These are phyloP conservation scores for Gilbertella persicaria DNA, from an alignment of 371 early-diverging fungal species.

Conservation along the genomic window DNA sequence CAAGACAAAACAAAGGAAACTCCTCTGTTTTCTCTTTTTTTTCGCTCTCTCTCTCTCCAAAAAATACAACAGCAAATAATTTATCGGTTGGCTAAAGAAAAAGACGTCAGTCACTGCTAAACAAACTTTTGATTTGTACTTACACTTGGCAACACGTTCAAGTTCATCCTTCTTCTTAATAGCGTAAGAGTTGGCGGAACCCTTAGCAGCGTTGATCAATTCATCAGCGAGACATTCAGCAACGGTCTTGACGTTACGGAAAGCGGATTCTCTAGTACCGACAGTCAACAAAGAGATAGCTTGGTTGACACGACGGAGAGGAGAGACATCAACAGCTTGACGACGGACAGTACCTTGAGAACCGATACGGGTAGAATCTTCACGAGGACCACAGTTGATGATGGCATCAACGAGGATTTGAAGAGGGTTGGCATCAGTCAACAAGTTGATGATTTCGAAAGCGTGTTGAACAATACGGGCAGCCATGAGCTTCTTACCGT, in stretches of 20 bases:
- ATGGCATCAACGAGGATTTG: conserved; percentile 99
- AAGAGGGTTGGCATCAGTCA: conserved; percentile 99
- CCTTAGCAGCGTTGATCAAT: conserved; percentile 97
- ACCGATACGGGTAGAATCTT: conserved; percentile 99
- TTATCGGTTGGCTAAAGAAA: too few relatives aligned
- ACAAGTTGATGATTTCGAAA: conserved; percentile 98
- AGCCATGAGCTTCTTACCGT: conserved; percentile 99
- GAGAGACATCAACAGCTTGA: conserved; percentile 99
- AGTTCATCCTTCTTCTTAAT: conserved; percentile 99
- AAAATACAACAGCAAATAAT: too few relatives aligned
- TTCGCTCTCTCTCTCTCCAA: too few relatives aligned
- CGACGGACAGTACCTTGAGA: conserved; percentile 99
- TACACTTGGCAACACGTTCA: conserved; percentile 69
- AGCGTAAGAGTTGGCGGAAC: conserved; percentile 98
- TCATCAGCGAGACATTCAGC: conserved; percentile 98
- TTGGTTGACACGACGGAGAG: conserved; percentile 99
- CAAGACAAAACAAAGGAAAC: neutral
- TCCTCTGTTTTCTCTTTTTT: neutral
- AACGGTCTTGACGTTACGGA: conserved; percentile 35
- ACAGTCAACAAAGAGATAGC: conserved; percentile 96
- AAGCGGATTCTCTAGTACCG: conserved; percentile 67
- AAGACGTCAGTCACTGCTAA: neutral
- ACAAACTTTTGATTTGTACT: conserved; percentile 6
- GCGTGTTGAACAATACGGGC: conserved; percentile 99
- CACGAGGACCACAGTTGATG: conserved; percentile 99